Evolutionary conservation across 176 grass and related monocot genomes (phyloP).

Genomic region (Oryza longistaminata): DNA sequence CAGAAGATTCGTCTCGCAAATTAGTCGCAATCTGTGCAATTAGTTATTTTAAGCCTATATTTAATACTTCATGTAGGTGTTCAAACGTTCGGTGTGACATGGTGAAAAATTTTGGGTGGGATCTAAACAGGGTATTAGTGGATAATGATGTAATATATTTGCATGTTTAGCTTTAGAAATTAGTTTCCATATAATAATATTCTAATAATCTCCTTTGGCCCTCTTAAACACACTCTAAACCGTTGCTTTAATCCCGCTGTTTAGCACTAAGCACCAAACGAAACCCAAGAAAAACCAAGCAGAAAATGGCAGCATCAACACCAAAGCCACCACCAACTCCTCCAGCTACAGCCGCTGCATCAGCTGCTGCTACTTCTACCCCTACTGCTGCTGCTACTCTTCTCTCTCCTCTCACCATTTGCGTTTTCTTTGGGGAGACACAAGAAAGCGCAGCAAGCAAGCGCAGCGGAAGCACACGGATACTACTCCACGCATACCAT

Average conservation of each 20-base stretch:
- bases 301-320: not conserved
- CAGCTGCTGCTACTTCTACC: no score
- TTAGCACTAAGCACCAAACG: not conserved
- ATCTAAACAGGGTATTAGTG: no score
- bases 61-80: no score
- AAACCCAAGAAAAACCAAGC: not conserved
- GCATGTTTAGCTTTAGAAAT: no score
- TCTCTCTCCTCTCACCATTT: slow-evolving; percentile 19
- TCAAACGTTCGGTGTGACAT: no score
- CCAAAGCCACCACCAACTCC: not conserved
- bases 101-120: no score
- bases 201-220: no score
- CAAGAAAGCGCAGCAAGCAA: not conserved
- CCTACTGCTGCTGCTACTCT: not conserved
- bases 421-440: slow-evolving; percentile 5
- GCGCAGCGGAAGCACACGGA: not conserved
- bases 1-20: no score
- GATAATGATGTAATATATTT: no score
- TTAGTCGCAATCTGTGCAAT: no score
- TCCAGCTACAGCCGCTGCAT: not conserved
- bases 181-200: no score
- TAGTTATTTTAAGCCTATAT: no score
- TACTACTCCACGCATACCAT: slow-evolving; percentile 35
- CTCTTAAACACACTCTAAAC: not conserved
- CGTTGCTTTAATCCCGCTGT: not conserved